Evolutionary conservation across 441 rosid genomes (phyloP).

Genomic region (Eutrema salsugineum): DNA sequence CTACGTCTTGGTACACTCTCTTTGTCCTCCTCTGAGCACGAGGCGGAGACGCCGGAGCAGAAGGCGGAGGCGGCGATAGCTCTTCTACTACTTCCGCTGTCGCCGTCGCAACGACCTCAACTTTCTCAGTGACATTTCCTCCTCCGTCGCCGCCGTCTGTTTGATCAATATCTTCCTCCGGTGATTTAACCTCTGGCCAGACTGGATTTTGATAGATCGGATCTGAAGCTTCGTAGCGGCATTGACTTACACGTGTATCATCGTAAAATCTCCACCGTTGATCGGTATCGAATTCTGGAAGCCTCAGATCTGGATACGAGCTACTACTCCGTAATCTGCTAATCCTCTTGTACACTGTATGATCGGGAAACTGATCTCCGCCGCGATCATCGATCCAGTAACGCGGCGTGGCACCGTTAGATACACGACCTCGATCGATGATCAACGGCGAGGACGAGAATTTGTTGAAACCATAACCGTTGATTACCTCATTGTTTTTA

Average conservation of each 20-base stretch:
- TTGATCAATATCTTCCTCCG: constrained; percentile 1
- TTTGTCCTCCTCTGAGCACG: constrained; percentile 41
- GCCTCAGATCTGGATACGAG: constrained; percentile 82
- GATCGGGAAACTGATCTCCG: constrained; percentile 31
- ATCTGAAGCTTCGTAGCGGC: constrained; percentile 34
- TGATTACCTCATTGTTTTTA: neutral
- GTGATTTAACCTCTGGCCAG: constrained; percentile 7
- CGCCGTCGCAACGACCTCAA: constrained; percentile 17
- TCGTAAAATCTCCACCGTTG: constrained; percentile 69
- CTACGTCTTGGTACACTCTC: constrained; percentile 42
- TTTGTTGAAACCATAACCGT: constrained; percentile 21
- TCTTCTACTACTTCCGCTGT: constrained; percentile 5
- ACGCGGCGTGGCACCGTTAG: constrained; percentile 40
- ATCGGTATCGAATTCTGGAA: constrained; percentile 27
- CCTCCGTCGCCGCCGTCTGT: neutral
- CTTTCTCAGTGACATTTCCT: constrained; percentile 19
- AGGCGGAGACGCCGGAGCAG: constrained; percentile 24
- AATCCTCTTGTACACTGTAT: constrained; percentile 33
- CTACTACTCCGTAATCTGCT: constrained; percentile 56
- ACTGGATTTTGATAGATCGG: constrained; percentile 15
- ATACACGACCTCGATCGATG: constrained; percentile 21
- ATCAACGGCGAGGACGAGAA: constrained; percentile 27
- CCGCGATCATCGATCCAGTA: constrained; percentile 38
- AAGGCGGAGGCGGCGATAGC: neutral
- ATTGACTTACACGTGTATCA: constrained; percentile 50